A percentile compares a stretch with the other conserved stretches of the same genome.
These are phyloP conservation scores for Rhinocladiella similis DNA, from an alignment of 2,329 filamentous ascomycete genomes.

Conservation along the genomic window DNA sequence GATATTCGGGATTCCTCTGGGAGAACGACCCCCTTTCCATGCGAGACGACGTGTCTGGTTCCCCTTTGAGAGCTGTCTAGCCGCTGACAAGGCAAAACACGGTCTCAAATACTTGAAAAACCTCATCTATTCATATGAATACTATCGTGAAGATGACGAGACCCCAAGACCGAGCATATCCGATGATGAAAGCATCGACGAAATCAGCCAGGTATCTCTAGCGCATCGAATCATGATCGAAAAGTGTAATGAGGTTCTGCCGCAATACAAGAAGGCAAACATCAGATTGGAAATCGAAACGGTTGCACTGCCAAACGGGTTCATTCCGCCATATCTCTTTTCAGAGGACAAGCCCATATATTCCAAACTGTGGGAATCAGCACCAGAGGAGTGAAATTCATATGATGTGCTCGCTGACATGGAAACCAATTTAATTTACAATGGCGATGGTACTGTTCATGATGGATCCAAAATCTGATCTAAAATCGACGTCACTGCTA, in stretches of 20 bases:
- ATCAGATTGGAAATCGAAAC: constrained; percentile 24
- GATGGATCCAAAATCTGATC: not conserved
- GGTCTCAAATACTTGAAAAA: constrained; percentile 25
- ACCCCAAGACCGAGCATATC: constrained; percentile 9
- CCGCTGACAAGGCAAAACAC: constrained; percentile 25
- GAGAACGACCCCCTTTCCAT: constrained; percentile 23
- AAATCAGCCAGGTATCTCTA: constrained; percentile 17
- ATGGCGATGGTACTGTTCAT: not conserved
- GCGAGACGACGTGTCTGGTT: constrained; percentile 21
- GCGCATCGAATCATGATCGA: constrained; percentile 21
- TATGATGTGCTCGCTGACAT: not conserved
- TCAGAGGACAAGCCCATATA: constrained; percentile 25
- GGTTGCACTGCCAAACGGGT: constrained; percentile 26
- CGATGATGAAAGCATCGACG: constrained; percentile 19
- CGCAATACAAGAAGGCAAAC: constrained; percentile 17
- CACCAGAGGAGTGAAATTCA: not conserved
- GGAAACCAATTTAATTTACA: not conserved
- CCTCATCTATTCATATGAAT: constrained; percentile 28
- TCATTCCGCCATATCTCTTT: constrained; percentile 31
- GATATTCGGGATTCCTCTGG: constrained; percentile 27
- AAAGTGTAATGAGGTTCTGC: constrained; percentile 23
- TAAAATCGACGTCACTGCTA: not conserved
- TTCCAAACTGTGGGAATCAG: constrained; percentile 24
- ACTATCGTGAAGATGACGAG: constrained; percentile 26
- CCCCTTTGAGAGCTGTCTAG: constrained; percentile 25